Evolutionary conservation across 768 basidiomycete genomes (phyloP), one percentile per base, ranked within the genome.

Genomic region (Sporobolomyces phaffii): DNA sequence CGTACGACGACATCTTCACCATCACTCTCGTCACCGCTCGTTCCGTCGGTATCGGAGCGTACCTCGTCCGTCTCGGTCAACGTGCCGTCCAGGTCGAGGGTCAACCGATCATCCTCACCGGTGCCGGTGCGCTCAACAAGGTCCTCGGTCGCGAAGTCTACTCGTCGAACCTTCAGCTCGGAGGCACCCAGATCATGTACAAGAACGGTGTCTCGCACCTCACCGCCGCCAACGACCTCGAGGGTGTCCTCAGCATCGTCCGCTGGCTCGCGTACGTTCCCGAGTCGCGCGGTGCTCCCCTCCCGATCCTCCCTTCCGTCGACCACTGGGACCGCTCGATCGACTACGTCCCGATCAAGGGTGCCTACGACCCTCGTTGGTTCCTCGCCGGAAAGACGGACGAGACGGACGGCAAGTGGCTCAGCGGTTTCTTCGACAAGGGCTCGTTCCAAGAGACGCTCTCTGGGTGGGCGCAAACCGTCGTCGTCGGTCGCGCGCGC

Each of bases 171-270:
- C 79, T 99, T 73, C 96, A 98, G 78, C 89, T 99, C 65, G 96
- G 96, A 70, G 96, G 96, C 60, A 98, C 96, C n/a, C 96, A 99
- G 76, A 98, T 99, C 82, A 98, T 99, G 96, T 89, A 91, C 85
- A 97, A 97, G 85, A 99, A 99, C 76, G 96, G 96, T 79, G 90
- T 98, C 61, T 96, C 94, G 7, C 96, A 99, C 77, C 81, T 98
- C 64, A 93, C 91, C 5, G 93, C 96, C 38, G 85, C 85, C 74
- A 97, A 91, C 77, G 96, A 99, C 77, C 81, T 99, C 38, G 90
- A 98, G 78, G 96, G 96, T 64, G 91, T 93, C 20, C 86, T 87
- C 29, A 88, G 92, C 65, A 97, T 98, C 72, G 80, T 97, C 49
- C 85, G 91, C 72, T 99, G 96, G 91, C 77, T 99, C 65, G 89